Conservation (phyloP, 108 stramenopile genomes). For the Nitzschia inconspicua region DNA sequence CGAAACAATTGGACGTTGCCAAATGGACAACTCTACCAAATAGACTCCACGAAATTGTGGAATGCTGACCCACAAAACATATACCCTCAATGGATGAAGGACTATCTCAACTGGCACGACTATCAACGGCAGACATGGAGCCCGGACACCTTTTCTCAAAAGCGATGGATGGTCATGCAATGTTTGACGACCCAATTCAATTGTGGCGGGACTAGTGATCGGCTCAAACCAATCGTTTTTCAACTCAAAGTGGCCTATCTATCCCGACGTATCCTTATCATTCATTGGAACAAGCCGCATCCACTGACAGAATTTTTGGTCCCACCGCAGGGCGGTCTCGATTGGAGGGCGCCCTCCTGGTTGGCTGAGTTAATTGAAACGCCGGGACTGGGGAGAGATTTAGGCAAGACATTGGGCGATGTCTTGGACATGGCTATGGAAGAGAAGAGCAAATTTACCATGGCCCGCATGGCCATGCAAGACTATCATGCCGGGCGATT, state of each 20-base stretch:
- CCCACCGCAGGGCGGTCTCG: constrained; percentile 37
- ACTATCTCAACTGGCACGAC: constrained; percentile 42
- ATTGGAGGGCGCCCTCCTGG: constrained; percentile 42
- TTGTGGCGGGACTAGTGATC: constrained; percentile 48
- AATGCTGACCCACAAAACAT: no score
- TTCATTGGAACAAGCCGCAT: constrained; percentile 39
- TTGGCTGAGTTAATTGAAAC: constrained; percentile 1
- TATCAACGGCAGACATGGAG: constrained; percentile 9
- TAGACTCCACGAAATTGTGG: no score
- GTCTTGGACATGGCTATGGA: not conserved
- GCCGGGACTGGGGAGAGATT: no score
- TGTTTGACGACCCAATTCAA: no score
- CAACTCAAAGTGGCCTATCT: constrained; percentile 13
- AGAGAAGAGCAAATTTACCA: not conserved
- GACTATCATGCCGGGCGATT: constrained; percentile 12
- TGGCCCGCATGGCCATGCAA: not conserved
- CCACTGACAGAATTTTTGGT: constrained; percentile 33
- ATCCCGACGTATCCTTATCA: constrained; percentile 29
- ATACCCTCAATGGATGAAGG: constrained; percentile 57
- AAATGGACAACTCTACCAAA: no score
- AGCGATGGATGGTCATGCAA: constrained; percentile 28
- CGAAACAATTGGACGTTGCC: no score
- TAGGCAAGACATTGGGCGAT: no score
- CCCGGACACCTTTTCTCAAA: not conserved
- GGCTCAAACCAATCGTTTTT: constrained; percentile 24